Evolutionary conservation across 1,139 yeast species (phyloP), one percentile per base, ranked within the genome.

Genomic region (Trichomonascaceae sp.): DNA sequence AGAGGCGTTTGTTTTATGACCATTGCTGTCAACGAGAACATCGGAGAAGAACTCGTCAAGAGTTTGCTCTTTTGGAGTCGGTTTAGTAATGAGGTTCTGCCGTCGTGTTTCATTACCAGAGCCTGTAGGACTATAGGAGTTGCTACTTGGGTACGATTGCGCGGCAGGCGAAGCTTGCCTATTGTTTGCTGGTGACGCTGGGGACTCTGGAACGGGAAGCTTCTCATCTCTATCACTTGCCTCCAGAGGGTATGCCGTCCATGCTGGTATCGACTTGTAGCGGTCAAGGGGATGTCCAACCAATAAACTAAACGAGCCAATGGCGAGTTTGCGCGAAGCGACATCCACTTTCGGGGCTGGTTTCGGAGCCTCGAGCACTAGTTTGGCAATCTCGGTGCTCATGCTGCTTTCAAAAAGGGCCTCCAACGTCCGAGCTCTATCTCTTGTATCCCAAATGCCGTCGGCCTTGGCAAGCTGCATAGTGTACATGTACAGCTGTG

Each of bases 1-100:
- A 3, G 40, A 50, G 3, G 37, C 46, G 9, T 43, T 51, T 13
- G 43, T 51, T 13, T 41, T 45, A 1, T 37, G 44, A 5, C 44
- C 51, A 5, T 46, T 51, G n/a, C 38, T 47, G 2, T 36, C 43
- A 4, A 29, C 38, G 4, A 32, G 39, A 1, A 66, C 67, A 33
- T 73, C 77, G 14, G 79, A 81, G 48, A 85, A 78, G 52, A 84
- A 84, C 40, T 85, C 95, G 48, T 85, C 95, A 43, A 85, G 60
- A 39, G 84, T 81, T 55, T 79, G 93, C 32, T 79, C 60, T 43
- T 69, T 71, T 48, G 75, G 67, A 46, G 55, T 71, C 16, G 37
- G 33, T 26, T 20, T 23, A 18, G 13, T 25, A 8, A 9, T 27
- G 17, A 25, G 28, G 27, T 11, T 5, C 15, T 20, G 28, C 5